These are phyloP conservation scores for Dentipellis sp. DNA, from an alignment of 768 basidiomycete genomes.

Conservation along the genomic window DNA sequence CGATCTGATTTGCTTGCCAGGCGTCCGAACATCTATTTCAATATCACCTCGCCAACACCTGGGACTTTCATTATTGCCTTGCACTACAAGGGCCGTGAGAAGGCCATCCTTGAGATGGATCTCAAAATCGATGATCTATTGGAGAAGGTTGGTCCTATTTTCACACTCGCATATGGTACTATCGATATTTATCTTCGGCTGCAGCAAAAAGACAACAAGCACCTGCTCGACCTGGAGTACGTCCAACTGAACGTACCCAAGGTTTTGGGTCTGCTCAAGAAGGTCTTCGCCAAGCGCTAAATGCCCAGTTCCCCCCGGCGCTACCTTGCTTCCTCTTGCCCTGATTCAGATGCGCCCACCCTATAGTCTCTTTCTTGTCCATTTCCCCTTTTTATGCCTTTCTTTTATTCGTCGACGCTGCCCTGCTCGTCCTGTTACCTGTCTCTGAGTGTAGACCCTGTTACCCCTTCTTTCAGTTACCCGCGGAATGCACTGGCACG, in stretches of 20 bases:
- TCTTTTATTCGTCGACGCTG: constrained; percentile 3
- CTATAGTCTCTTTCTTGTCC: constrained; percentile 4
- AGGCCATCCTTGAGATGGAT: constrained; percentile 99
- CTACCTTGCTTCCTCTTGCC: background rate
- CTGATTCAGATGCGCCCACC: background rate
- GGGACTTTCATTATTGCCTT: constrained; percentile 98
- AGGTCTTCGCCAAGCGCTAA: constrained; percentile 57
- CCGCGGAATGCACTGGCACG: background rate
- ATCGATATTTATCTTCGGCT: constrained; percentile 3
- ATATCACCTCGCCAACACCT: constrained; percentile 94
- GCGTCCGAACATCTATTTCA: constrained; percentile 98
- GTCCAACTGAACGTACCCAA: constrained; percentile 96
- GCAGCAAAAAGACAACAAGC: constrained; percentile 99
- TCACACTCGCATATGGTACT: background rate
- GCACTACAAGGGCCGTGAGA: constrained; percentile 97
- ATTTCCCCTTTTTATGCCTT: constrained; percentile 4
- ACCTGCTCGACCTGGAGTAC: constrained; percentile 92
- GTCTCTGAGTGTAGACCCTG: constrained; percentile 3
- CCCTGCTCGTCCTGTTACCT: constrained; percentile 3
- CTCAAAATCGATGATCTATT: constrained; percentile 96
- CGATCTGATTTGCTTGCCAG: constrained; percentile 28
- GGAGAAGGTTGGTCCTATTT: constrained; percentile 67
- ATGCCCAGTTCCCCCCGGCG: background rate
- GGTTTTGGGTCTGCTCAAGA: constrained; percentile 85
- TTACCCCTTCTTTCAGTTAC: constrained; percentile 13